These are phyloP conservation scores for Aspergillus affinis DNA, from an alignment of 495 filamentous ascomycete genomes.

Conservation along the genomic window DNA sequence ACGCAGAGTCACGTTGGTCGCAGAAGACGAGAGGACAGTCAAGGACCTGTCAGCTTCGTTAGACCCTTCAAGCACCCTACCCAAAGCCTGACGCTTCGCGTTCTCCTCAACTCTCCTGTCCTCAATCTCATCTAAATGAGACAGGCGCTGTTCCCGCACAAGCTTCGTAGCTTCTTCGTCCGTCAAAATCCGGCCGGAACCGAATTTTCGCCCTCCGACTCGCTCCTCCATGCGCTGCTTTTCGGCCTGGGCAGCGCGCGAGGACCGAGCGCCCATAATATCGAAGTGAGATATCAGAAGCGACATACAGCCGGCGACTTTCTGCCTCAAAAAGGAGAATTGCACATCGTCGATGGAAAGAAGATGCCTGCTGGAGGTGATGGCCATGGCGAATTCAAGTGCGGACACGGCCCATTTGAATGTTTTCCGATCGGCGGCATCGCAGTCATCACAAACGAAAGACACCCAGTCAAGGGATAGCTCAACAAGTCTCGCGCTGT, in stretches of 20 bases:
- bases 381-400: conserved; percentile 94
- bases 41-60: conserved; percentile 95
- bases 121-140: conserved; percentile 72
- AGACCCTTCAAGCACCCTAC: conserved; percentile 85
- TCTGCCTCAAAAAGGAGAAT: conserved; percentile 74
- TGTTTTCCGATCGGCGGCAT: conserved; percentile 90
- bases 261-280: conserved; percentile 95
- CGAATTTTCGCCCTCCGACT: conserved; percentile 67
- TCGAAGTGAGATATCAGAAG: conserved; percentile 97
- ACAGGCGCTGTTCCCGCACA: conserved; percentile 70
- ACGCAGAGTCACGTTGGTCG: conserved; percentile 88
- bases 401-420: conserved; percentile 97
- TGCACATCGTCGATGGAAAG: conserved; percentile 82
- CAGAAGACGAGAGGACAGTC: conserved; percentile 87
- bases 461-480: conserved; percentile 95
- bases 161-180: conserved; percentile 79
- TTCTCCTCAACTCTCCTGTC: conserved; percentile 72
- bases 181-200: conserved; percentile 74
- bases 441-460: conserved; percentile 96
- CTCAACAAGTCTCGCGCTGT: conserved; percentile 90
- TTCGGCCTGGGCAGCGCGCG: conserved; percentile 87
- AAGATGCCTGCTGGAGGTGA: conserved; percentile 90
- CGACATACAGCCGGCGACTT: conserved; percentile 97
- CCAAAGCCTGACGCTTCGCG: conserved; percentile 85
- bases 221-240: conserved; percentile 77